Percentiles rank a stretch among this genome's conserved stretches.
Evolutionary conservation across 495 filamentous ascomycete species (phyloP).

Genomic region (Penicillium chermesinum): DNA sequence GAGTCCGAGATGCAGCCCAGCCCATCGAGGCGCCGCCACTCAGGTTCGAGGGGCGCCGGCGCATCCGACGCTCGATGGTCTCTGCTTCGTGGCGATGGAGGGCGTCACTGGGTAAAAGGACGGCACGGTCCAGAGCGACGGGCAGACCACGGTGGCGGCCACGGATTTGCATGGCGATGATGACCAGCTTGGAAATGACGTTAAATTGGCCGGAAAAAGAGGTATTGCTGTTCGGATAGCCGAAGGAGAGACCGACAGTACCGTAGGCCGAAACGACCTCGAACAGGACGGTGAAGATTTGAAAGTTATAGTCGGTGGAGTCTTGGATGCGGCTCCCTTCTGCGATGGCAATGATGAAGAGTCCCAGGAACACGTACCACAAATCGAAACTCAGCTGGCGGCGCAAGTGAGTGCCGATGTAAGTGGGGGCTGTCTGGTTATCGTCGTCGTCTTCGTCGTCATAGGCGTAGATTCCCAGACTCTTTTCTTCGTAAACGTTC

Average conservation of each 20-base stretch:
- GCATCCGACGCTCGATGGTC: slow-evolving; percentile 51
- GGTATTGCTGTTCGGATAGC: slow-evolving; percentile 67
- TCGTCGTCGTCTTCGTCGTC: slow-evolving; percentile 42
- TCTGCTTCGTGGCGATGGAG: slow-evolving; percentile 65
- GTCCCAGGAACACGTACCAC: slow-evolving; percentile 87
- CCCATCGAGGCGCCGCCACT: slow-evolving; percentile 35
- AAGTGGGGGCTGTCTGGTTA: slow-evolving; percentile 60
- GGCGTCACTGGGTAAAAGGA: slow-evolving; percentile 73
- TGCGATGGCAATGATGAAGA: slow-evolving; percentile 81
- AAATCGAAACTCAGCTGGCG: slow-evolving; percentile 89
- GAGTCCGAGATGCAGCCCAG: slow-evolving; percentile 19
- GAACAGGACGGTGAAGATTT: slow-evolving; percentile 78
- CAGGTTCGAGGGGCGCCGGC: slow-evolving; percentile 50
- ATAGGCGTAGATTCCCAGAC: slow-evolving; percentile 68
- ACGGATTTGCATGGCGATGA: slow-evolving; percentile 90
- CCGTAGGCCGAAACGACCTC: slow-evolving; percentile 91
- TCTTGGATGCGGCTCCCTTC: slow-evolving; percentile 63
- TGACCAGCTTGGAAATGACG: slow-evolving; percentile 79
- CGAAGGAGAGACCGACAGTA: slow-evolving; percentile 86
- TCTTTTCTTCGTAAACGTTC: slow-evolving; percentile 95
- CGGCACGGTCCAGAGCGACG: slow-evolving; percentile 86
- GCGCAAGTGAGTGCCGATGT: slow-evolving; percentile 82
- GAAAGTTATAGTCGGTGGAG: slow-evolving; percentile 57
- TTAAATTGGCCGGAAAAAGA: slow-evolving; percentile 77
- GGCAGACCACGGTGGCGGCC: slow-evolving; percentile 89